Evolutionary conservation across 768 basidiomycete genomes (phyloP), one percentile per base, ranked within the genome.

Genomic region (Calocera cornea): DNA sequence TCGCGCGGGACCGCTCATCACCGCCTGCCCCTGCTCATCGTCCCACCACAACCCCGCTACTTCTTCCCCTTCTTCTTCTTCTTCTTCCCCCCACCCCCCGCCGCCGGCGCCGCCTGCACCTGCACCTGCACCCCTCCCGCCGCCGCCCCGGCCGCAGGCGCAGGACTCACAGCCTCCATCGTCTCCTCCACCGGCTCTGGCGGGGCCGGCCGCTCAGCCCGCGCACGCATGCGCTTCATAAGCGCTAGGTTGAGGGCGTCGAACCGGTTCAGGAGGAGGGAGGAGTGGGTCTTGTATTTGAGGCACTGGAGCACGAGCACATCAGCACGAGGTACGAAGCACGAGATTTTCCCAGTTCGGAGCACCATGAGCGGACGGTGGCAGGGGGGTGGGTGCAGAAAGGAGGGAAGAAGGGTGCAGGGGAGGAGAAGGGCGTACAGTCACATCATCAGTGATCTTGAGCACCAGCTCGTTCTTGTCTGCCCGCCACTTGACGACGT

Each of bases 181-280:
- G 70, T n/a, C n/a, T n/a, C n/a, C n/a, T n/a, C 68, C 44, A 74
- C 66, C 14, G 36, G 36, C 14, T 71, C 66, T 10, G 73, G 38
- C 29, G 77, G 73, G 14, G 77, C 74, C 34, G 77, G 77, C 64
- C 76, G 75, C 1, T 77, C 77, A 66, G 76, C 80, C 17, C 74
- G 81, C 73, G 93, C 92, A 74, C 86, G 88, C 87, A 93, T 92
- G 78, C 88, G 89, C 72, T 87, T 83, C 81, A 92, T 89, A 65
- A 97, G 80, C 7, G 88, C 85, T 47, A 89, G 83, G 74, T 95
- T 97, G 69, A 98, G 82, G 7, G 87, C 83, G 77, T 97, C 94
- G 79, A 98, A 97, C 71, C 95, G 89, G 81, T 97, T 97, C 70
- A 98, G 87, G 78, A 92, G 92, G 74, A 95, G 87, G 64, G 90